phyloP scores from a whole-genome alignment of 129 eudicot genomes.

The Chrysanthemum makinoi region DNA sequence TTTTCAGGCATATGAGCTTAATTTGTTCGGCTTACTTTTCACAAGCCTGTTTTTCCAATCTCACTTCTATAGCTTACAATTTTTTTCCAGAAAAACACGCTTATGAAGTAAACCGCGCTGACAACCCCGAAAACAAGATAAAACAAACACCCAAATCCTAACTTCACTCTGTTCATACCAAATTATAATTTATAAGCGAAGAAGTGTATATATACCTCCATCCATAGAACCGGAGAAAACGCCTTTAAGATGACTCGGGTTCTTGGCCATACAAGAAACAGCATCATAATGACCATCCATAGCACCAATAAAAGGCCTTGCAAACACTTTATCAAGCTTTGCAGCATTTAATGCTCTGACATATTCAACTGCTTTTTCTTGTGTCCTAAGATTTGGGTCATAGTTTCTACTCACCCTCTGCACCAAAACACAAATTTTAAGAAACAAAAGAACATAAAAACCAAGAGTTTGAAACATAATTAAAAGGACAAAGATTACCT shows the following conservation, averaged over 20 bases:
- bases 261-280: constrained; percentile 82
- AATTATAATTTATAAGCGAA: background rate
- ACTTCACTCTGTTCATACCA: too few relatives aligned
- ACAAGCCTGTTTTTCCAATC: too few relatives aligned
- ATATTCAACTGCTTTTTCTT: constrained; percentile 94
- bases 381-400: constrained; percentile 77
- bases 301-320: constrained; percentile 90
- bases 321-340: constrained; percentile 91
- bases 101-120: too few relatives aligned
- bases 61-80: too few relatives aligned
- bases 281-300: constrained; percentile 95
- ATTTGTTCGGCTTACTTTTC: too few relatives aligned
- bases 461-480: background rate
- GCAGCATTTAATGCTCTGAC: constrained; percentile 95
- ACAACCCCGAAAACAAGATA: too few relatives aligned
- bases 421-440: constrained; percentile 7
- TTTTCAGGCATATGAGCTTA: too few relatives aligned
- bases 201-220: constrained; percentile 58
- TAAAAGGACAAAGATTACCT: constrained; percentile 35
- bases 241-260: constrained; percentile 74
- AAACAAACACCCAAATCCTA: too few relatives aligned
- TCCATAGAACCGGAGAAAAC: constrained; percentile 90
- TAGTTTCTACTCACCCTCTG: constrained; percentile 82
- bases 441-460: background rate
- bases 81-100: too few relatives aligned